phyloP scores from a whole-genome alignment of 345 rosid species.

The Salix exigua region DNA sequence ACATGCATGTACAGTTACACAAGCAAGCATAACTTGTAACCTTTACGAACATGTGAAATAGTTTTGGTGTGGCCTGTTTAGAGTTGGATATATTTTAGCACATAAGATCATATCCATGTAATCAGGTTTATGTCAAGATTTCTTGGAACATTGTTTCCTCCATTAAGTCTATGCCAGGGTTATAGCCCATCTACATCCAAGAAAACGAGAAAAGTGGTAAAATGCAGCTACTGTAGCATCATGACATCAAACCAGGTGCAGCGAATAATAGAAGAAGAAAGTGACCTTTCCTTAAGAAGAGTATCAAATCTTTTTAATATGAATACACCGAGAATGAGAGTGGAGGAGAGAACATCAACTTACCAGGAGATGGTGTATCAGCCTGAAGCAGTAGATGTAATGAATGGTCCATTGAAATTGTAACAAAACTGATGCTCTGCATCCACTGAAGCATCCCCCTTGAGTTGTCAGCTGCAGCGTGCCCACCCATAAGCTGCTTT shows the following conservation, averaged over 20 bases:
- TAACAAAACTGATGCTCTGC: slow-evolving; percentile 87
- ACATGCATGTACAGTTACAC: neutral
- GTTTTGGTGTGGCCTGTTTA: neutral
- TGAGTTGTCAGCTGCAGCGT: slow-evolving; percentile 55
- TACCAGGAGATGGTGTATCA: slow-evolving; percentile 72
- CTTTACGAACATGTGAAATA: neutral
- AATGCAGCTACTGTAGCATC: neutral
- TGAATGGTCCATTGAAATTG: slow-evolving; percentile 82
- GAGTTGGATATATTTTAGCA: neutral
- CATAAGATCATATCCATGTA: neutral
- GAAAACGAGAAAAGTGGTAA: neutral
- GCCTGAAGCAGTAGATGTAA: slow-evolving; percentile 72
- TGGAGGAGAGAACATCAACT: slow-evolving; percentile 25
- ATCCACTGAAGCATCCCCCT: slow-evolving; percentile 95
- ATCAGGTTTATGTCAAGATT: neutral
- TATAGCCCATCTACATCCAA: neutral
- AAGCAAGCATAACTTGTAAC: neutral
- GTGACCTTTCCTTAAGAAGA: neutral
- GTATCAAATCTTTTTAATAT: neutral
- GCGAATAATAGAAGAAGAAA: neutral
- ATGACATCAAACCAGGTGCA: neutral
- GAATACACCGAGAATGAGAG: neutral
- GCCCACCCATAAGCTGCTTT: slow-evolving; percentile 78
- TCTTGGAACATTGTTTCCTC: neutral
- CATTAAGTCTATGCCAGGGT: neutral